Conservation (phyloP, 345 rosid species). For the Acer yangbiense region DNA sequence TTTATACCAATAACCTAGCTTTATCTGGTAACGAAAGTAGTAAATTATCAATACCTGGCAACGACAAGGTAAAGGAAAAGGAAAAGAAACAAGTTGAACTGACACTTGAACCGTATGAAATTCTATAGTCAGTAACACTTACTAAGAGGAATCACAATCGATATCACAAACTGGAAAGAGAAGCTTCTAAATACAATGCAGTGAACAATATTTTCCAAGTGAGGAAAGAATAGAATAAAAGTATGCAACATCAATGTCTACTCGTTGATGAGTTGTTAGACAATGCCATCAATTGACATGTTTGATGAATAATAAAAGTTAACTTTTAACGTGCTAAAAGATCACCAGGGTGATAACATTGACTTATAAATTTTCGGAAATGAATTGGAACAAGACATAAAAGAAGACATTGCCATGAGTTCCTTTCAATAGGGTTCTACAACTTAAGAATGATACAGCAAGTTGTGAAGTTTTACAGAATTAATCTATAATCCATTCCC, state of each 20-base stretch:
- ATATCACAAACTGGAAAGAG: not conserved
- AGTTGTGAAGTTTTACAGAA: not conserved
- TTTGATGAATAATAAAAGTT: not conserved
- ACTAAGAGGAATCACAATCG: too few species aligned
- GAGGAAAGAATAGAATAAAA: too few species aligned
- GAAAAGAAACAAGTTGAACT: too few species aligned
- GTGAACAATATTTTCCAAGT: too few species aligned
- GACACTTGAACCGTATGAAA: not conserved
- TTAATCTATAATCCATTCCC: too few species aligned
- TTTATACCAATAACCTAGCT: not conserved
- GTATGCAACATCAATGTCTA: not conserved
- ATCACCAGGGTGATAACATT: not conserved
- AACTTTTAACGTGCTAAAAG: not conserved
- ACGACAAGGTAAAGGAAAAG: not conserved
- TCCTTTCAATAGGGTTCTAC: not conserved
- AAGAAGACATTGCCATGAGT: not conserved
- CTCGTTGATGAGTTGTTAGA: not conserved
- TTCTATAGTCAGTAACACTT: not conserved
- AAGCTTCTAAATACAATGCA: too few species aligned
- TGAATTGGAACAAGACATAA: not conserved
- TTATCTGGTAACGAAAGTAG: not conserved
- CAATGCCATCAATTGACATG: not conserved
- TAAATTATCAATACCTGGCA: not conserved
- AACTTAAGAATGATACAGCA: not conserved
- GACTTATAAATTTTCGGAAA: not conserved